Percentiles rank a stretch among this genome's conserved stretches.
phyloP scores from a whole-genome alignment of 2,329 filamentous ascomycete species.

The Trichoderma sp. region DNA sequence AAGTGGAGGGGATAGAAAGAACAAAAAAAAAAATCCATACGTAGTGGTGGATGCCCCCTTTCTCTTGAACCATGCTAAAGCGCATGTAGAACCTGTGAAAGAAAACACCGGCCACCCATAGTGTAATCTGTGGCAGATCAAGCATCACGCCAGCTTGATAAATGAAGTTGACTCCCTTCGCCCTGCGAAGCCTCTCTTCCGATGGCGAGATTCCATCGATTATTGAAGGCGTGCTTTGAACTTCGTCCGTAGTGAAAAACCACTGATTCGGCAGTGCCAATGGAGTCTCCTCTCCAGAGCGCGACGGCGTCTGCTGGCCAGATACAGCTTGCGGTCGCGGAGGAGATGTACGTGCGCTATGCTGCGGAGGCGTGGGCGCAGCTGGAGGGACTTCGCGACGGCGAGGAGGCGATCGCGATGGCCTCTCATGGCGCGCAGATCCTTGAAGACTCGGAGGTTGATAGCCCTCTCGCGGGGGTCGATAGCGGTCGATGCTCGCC shows the following conservation, averaged over 20 bases:
- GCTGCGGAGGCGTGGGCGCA: slow-evolving; percentile 58
- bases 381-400: slow-evolving; percentile 58
- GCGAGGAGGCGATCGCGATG: slow-evolving; percentile 50
- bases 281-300: slow-evolving; percentile 38
- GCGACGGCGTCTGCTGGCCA: slow-evolving; percentile 43
- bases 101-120: slow-evolving; percentile 89
- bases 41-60: slow-evolving; percentile 82
- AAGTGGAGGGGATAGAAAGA: not conserved
- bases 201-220: slow-evolving; percentile 73
- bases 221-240: slow-evolving; percentile 77
- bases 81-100: slow-evolving; percentile 97
- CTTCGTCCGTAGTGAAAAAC: slow-evolving; percentile 82
- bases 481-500: slow-evolving; percentile 60
- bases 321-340: slow-evolving; percentile 46
- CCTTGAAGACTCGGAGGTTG: slow-evolving; percentile 49
- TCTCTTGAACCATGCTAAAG: slow-evolving; percentile 72
- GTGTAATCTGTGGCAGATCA: slow-evolving; percentile 84
- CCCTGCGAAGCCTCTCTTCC: slow-evolving; percentile 75
- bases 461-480: slow-evolving; percentile 55
- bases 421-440: slow-evolving; percentile 40
- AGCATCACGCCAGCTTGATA: slow-evolving; percentile 89
- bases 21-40: slow-evolving; percentile 42
- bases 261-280: slow-evolving; percentile 62
- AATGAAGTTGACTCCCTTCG: slow-evolving; percentile 96
- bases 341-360: slow-evolving; percentile 53